Conservation (phyloP, 345 rosid species). For the Eucalyptus guilfoylei region DNA sequence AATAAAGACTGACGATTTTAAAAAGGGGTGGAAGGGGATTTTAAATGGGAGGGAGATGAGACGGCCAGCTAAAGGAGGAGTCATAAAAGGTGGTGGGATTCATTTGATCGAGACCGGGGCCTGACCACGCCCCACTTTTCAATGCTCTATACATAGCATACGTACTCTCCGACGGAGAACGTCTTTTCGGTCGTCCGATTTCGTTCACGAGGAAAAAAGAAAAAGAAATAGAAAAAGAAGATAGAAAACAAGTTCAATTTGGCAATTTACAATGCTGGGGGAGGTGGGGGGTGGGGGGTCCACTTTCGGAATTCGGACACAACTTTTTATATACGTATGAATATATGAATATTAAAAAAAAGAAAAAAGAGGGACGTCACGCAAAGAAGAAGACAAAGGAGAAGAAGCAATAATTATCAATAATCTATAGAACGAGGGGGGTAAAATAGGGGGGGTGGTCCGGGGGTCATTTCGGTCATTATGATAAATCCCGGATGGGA, state of each 20-base stretch:
- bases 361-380: background rate
- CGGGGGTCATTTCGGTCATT: background rate
- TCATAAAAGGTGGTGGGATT: background rate
- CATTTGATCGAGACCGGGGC: background rate
- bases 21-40: background rate
- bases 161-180: background rate
- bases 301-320: background rate
- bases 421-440: background rate
- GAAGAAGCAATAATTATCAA: background rate
- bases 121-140: background rate
- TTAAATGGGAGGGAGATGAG: background rate
- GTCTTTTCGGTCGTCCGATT: background rate
- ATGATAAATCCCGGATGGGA: background rate
- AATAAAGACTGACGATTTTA: background rate
- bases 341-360: background rate
- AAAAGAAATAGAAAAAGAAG: background rate
- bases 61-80: background rate
- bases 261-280: background rate
- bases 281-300: background rate
- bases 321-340: too few species aligned
- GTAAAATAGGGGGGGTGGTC: background rate
- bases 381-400: background rate
- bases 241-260: background rate
- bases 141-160: background rate
- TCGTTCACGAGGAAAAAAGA: background rate